These are phyloP conservation scores for Colletotrichum musae DNA, from an alignment of 2,329 filamentous ascomycete genomes.

Conservation along the genomic window DNA sequence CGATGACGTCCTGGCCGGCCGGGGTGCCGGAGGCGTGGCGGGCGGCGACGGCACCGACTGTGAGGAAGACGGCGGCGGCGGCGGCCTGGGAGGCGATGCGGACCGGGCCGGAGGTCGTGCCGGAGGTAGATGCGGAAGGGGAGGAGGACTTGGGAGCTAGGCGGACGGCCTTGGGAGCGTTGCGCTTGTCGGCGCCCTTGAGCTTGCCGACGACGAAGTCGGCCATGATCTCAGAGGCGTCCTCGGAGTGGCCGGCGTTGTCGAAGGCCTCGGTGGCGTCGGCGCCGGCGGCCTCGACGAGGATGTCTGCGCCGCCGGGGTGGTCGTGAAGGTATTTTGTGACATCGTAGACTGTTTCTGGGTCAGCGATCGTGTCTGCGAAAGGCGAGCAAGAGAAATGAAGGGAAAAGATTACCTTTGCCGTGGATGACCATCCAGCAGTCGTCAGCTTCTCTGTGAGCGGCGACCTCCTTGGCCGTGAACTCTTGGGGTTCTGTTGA, in stretches of 20 bases:
- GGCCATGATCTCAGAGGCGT: conserved; percentile 60
- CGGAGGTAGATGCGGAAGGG: not conserved
- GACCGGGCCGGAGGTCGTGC: conserved; percentile 26
- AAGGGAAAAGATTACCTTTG: conserved; percentile 56
- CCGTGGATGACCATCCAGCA: conserved; percentile 71
- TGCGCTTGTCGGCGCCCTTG: conserved; percentile 47
- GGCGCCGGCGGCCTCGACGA: conserved; percentile 83
- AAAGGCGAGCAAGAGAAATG: not conserved
- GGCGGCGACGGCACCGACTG: conserved; percentile 42
- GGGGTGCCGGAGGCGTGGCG: conserved; percentile 42
- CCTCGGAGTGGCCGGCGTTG: conserved; percentile 85
- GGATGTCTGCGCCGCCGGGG: conserved; percentile 82
- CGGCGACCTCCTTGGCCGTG: conserved; percentile 60
- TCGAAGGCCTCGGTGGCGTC: conserved; percentile 87
- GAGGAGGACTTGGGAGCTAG: conserved; percentile 40
- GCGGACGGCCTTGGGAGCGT: conserved; percentile 45
- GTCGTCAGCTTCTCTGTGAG: conserved; percentile 63
- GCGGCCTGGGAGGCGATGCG: conserved; percentile 37
- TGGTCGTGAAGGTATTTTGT: conserved; percentile 72
- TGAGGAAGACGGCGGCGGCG: conserved; percentile 43
- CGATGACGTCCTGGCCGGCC: conserved; percentile 36
- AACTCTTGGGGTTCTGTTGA: conserved; percentile 46
- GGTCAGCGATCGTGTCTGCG: not conserved
- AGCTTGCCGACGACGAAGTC: conserved; percentile 55
- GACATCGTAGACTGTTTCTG: conserved; percentile 67